phyloP scores from a whole-genome alignment of 1,284 basidiomycete genomes.

The Ceratobasidium sp. region DNA sequence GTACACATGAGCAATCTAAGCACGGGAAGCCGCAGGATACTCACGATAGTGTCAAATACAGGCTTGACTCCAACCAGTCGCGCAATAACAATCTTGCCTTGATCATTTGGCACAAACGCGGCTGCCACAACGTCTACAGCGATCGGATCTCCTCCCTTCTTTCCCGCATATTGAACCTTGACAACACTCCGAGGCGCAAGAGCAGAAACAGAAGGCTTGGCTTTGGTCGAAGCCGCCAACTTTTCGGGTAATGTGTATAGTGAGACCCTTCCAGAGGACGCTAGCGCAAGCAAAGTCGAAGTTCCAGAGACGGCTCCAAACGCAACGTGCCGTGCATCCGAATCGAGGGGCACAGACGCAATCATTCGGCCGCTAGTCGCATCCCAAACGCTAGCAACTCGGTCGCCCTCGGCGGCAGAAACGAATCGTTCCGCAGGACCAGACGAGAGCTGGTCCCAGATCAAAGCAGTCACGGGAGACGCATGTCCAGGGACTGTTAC shows the following conservation, averaged over 20 bases:
- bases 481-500: conserved; percentile 71
- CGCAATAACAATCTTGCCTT: conserved; percentile 63
- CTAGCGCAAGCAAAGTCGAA: conserved; percentile 64
- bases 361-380: conserved; percentile 62
- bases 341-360: conserved; percentile 72
- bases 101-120: conserved; percentile 56
- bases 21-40: conserved; percentile 49
- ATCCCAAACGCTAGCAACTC: conserved; percentile 75
- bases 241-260: conserved; percentile 67
- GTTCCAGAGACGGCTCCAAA: conserved; percentile 53
- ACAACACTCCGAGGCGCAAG: conserved; percentile 62
- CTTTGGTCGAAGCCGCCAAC: conserved; percentile 55
- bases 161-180: conserved; percentile 54
- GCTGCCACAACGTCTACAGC: conserved; percentile 59
- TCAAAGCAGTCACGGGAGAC: conserved; percentile 61
- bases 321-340: conserved; percentile 65
- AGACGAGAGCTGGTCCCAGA: conserved; percentile 57
- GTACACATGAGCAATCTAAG: conserved; percentile 34
- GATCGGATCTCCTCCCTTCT: conserved; percentile 47
- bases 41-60: conserved; percentile 70
- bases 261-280: conserved; percentile 70
- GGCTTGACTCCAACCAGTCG: conserved; percentile 68
- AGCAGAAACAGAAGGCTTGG: conserved; percentile 52
- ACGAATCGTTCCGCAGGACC: conserved; percentile 57
- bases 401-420: conserved; percentile 75